These are phyloP conservation scores for Aphanoascus verrucosus DNA, from an alignment of 2,329 filamentous ascomycete genomes.

Conservation along the genomic window DNA sequence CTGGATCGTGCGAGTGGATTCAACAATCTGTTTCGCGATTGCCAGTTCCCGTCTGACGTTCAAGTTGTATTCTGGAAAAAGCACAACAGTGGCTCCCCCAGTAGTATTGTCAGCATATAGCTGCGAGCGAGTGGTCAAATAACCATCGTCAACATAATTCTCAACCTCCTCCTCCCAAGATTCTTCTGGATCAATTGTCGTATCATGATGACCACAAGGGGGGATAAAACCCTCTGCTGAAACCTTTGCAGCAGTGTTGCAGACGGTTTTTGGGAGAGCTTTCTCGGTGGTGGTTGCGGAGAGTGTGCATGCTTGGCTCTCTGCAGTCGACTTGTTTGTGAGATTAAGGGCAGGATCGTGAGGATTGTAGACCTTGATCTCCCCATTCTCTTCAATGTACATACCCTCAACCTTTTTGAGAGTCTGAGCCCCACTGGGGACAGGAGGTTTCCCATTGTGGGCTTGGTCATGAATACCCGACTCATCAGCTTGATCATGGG, in stretches of 20 bases:
- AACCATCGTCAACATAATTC: slow-evolving; percentile 59
- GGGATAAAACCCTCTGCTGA: not conserved
- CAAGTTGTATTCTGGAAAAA: slow-evolving; percentile 61
- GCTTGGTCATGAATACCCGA: slow-evolving; percentile 6
- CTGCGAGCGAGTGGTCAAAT: slow-evolving; percentile 66
- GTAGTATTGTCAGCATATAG: slow-evolving; percentile 67
- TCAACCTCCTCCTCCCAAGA: slow-evolving; percentile 70
- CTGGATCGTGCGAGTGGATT: slow-evolving; percentile 53
- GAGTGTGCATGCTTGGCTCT: not conserved
- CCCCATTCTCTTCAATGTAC: slow-evolving; percentile 22
- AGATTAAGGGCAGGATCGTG: not conserved
- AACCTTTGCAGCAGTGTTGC: not conserved
- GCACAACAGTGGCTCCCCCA: slow-evolving; percentile 51
- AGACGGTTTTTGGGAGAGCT: not conserved
- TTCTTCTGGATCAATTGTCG: slow-evolving; percentile 33
- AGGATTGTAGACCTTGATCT: slow-evolving; percentile 19
- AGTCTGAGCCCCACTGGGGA: not conserved
- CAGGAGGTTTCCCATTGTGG: slow-evolving; percentile 5
- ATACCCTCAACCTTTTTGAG: slow-evolving; percentile 22
- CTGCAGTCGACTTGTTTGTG: not conserved
- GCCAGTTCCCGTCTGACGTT: slow-evolving; percentile 64
- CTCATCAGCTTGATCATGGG: not conserved
- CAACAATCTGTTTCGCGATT: slow-evolving; percentile 54
- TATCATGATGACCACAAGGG: not conserved
- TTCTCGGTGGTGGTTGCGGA: not conserved